Conservation (phyloP, 441 rosid genomes). For the Eutrema salsugineum region DNA sequence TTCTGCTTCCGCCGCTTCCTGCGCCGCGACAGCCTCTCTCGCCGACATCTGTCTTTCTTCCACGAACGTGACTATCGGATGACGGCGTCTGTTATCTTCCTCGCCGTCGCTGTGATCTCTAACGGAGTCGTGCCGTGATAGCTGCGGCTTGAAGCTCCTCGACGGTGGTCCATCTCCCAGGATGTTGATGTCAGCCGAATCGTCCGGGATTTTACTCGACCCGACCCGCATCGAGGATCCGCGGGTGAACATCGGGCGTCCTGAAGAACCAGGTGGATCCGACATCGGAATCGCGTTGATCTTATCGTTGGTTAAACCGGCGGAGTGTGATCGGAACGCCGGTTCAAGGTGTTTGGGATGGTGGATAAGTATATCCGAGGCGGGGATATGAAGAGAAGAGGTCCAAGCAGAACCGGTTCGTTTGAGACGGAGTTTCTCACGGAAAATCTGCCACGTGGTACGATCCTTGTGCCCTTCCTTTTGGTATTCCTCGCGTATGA, state of each 20-base stretch:
- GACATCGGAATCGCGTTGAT: slow-evolving; percentile 20
- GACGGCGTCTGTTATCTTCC: slow-evolving; percentile 30
- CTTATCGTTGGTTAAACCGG: slow-evolving; percentile 7
- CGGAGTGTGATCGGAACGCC: neutral
- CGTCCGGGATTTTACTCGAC: slow-evolving; percentile 32
- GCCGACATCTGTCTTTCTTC: slow-evolving; percentile 72
- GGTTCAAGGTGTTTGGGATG: slow-evolving; percentile 4
- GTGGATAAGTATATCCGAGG: slow-evolving; percentile 45
- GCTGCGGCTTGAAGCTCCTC: slow-evolving; percentile 45
- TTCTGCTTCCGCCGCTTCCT: slow-evolving; percentile 58
- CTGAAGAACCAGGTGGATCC: slow-evolving; percentile 26
- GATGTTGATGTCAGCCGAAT: slow-evolving; percentile 17
- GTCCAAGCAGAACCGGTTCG: slow-evolving; percentile 80
- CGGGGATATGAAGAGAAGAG: slow-evolving; percentile 49
- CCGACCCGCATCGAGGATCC: slow-evolving; percentile 47
- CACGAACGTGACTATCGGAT: slow-evolving; percentile 41
- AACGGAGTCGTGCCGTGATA: slow-evolving; percentile 45
- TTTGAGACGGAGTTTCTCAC: slow-evolving; percentile 68
- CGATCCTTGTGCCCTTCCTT: slow-evolving; percentile 38
- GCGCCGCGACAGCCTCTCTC: slow-evolving; percentile 77
- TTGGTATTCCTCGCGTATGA: slow-evolving; percentile 62
- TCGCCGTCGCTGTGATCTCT: slow-evolving; percentile 36
- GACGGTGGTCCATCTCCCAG: slow-evolving; percentile 35
- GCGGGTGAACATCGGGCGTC: slow-evolving; percentile 45
- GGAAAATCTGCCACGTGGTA: slow-evolving; percentile 72